Percentiles rank a stretch among this genome's conserved stretches.
Conservation (phyloP, 768 basidiomycete species). For the Clavaria fumosa region DNA sequence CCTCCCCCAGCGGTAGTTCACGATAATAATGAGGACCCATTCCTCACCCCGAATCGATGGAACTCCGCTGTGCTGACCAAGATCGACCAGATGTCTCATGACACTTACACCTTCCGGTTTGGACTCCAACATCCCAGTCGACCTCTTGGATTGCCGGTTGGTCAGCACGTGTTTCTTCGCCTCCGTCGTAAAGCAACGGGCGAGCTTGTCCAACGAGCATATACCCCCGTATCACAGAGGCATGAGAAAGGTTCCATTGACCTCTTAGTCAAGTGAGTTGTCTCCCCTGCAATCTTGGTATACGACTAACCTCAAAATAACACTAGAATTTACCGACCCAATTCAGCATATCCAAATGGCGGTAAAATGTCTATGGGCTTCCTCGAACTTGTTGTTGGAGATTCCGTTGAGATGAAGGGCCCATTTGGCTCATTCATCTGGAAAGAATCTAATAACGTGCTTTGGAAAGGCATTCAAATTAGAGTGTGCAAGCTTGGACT, state of each 20-base stretch:
- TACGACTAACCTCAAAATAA: too few relatives aligned
- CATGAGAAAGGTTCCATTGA: conserved; percentile 32
- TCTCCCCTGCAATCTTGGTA: background rate
- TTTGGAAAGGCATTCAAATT: conserved; percentile 21
- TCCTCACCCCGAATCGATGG: conserved; percentile 35
- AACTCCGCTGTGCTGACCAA: conserved; percentile 25
- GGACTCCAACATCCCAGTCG: conserved; percentile 25
- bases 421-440: conserved; percentile 44
- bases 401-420: conserved; percentile 40
- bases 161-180: conserved; percentile 44
- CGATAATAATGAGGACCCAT: conserved; percentile 10
- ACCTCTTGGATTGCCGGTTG: conserved; percentile 37
- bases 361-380: conserved; percentile 38
- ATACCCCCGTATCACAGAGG: conserved; percentile 38
- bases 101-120: conserved; percentile 37
- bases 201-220: conserved; percentile 39
- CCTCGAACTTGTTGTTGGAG: conserved; percentile 29
- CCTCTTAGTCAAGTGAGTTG: conserved; percentile 33
- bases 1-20: conserved; percentile 5
- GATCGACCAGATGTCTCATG: conserved; percentile 28
- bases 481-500: conserved; percentile 30
- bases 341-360: conserved; percentile 22
- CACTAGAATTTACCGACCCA: conserved; percentile 33
- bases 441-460: conserved; percentile 25
- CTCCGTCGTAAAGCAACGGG: conserved; percentile 23